Conservation (phyloP, 768 basidiomycete species). For the Gymnopilus dilepis region DNA sequence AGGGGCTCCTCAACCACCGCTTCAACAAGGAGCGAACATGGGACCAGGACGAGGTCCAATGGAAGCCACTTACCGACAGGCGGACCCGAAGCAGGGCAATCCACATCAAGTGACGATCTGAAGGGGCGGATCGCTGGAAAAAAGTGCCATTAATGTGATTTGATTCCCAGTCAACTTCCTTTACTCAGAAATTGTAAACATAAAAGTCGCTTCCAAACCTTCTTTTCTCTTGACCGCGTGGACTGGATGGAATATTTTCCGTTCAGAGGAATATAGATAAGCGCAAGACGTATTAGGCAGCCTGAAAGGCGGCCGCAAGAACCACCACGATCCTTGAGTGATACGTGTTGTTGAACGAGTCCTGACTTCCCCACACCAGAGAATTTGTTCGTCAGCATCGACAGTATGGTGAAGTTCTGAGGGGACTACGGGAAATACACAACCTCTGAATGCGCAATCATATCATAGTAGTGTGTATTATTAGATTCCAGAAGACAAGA, state of each 20-base stretch:
- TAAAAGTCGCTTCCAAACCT: not conserved
- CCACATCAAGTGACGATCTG: constrained; percentile 4
- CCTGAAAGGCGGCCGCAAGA: not conserved
- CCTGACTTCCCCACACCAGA: too few species aligned
- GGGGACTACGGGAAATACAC: too few species aligned
- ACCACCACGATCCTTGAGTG: not conserved
- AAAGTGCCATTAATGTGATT: not conserved
- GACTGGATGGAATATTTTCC: not conserved
- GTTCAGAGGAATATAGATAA: not conserved
- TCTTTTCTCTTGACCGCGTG: not conserved
- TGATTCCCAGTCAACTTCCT: not conserved
- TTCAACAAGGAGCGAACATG: constrained; percentile 11
- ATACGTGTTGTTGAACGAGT: too few species aligned
- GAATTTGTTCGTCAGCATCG: too few species aligned
- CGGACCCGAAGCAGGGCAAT: not conserved
- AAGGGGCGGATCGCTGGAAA: not conserved
- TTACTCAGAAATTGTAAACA: constrained; percentile 8
- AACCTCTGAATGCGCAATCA: too few species aligned
- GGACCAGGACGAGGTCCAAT: constrained; percentile 1
- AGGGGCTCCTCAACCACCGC: constrained; percentile 19
- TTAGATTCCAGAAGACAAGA: too few species aligned
- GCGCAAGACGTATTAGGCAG: not conserved
- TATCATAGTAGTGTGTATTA: too few species aligned
- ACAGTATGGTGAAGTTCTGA: too few species aligned
- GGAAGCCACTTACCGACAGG: constrained; percentile 4